Evolutionary conservation across 2,329 filamentous ascomycete species (phyloP).

Genomic region (Plenodomus biglobosus): DNA sequence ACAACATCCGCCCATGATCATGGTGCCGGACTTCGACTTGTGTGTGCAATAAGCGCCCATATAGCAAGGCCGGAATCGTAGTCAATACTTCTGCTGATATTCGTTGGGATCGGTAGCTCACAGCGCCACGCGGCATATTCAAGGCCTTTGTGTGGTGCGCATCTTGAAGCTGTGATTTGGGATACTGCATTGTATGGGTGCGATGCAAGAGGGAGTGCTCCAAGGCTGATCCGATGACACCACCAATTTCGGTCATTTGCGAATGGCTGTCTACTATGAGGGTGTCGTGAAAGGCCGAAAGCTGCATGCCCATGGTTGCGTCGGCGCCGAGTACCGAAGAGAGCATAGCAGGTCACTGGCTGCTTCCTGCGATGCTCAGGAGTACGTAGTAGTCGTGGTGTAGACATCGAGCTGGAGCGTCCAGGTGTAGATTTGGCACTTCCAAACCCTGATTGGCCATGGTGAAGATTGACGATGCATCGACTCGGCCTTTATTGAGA

Average conservation of each 20-base stretch:
- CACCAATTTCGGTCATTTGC: background rate
- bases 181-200: background rate
- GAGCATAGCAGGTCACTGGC: slow-evolving; percentile 5
- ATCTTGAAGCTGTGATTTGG: background rate
- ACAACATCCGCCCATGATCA: background rate
- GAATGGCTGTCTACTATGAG: background rate
- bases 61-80: slow-evolving; percentile 1
- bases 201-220: background rate
- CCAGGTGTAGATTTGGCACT: slow-evolving; percentile 3
- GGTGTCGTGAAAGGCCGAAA: background rate
- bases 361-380: slow-evolving; percentile 2
- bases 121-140: slow-evolving; percentile 3
- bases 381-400: background rate
- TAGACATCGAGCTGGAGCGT: slow-evolving; percentile 7
- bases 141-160: background rate
- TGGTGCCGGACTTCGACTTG: background rate
- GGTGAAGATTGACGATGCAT: slow-evolving; percentile 7
- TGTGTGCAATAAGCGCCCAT: background rate
- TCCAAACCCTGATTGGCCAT: slow-evolving; percentile 12
- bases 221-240: background rate
- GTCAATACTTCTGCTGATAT: slow-evolving; percentile 1
- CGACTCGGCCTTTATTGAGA: slow-evolving; percentile 5
- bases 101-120: slow-evolving; percentile 9
- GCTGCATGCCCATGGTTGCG: background rate
- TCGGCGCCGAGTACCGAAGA: slow-evolving; percentile 6